Conservation (phyloP, 2,329 filamentous ascomycete genomes). For the Dichotomopilus funicola region DNA sequence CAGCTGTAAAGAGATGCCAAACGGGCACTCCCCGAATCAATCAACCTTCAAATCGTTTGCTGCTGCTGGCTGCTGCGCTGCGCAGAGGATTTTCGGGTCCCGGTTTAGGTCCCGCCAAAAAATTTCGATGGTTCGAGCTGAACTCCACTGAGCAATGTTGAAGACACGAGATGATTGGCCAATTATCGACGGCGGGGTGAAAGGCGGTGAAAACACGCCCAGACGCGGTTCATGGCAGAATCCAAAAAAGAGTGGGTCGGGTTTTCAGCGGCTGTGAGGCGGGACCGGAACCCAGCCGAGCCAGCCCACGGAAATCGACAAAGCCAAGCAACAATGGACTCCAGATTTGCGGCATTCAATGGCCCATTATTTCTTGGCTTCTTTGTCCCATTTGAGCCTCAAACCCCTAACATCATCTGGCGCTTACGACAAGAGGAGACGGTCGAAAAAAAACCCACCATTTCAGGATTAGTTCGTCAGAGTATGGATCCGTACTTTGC, state of each 20-base stretch:
- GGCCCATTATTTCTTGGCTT: no score
- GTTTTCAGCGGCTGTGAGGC: no score
- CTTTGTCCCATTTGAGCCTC: no score
- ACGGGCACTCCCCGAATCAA: background rate
- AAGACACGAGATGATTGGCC: background rate
- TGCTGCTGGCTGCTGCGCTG: background rate
- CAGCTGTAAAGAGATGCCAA: background rate
- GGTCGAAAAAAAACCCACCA: no score
- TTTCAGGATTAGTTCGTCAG: no score
- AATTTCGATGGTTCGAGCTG: slow-evolving; percentile 6
- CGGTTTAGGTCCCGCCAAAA: slow-evolving; percentile 5
- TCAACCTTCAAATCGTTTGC: background rate
- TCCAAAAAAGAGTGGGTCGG: background rate
- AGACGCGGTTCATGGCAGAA: background rate
- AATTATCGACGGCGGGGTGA: background rate
- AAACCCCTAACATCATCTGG: no score
- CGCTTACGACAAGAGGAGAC: no score
- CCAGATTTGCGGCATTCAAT: no score
- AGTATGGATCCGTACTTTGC: no score
- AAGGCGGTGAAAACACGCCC: background rate
- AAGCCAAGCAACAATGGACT: no score
- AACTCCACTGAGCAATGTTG: background rate
- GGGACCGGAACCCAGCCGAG: no score
- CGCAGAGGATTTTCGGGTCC: slow-evolving; percentile 1
- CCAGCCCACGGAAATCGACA: no score